Conservation (phyloP, 2,329 filamentous ascomycete species). For the Trichoderma atrobrunneum region DNA sequence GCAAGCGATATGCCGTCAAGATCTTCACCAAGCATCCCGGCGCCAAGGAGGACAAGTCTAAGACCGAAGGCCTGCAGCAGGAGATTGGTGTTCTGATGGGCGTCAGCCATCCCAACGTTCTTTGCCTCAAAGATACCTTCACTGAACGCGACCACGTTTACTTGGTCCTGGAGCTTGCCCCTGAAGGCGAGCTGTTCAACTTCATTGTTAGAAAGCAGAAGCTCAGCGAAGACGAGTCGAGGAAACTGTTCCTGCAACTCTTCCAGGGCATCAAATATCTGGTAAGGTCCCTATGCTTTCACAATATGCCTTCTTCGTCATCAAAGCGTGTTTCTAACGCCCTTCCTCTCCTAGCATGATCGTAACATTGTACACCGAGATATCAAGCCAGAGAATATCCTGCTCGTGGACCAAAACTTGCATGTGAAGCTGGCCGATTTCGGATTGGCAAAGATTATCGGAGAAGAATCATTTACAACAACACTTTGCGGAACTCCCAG, state of each 20-base stretch:
- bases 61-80: conserved; percentile 83
- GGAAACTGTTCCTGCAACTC: conserved; percentile 84
- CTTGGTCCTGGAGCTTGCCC: conserved; percentile 82
- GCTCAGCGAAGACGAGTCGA: conserved; percentile 76
- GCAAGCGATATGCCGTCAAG: conserved; percentile 86
- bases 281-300: conserved; percentile 52
- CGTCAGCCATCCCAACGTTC: conserved; percentile 89
- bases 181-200: conserved; percentile 95
- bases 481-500: conserved; percentile 95
- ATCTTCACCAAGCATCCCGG: conserved; percentile 84
- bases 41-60: conserved; percentile 72
- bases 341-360: conserved; percentile 66
- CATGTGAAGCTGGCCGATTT: conserved; percentile 94
- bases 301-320: background rate
- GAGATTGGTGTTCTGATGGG: conserved; percentile 96
- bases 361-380: conserved; percentile 96
- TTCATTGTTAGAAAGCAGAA: conserved; percentile 89
- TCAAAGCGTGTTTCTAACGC: background rate
- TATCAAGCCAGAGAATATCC: conserved; percentile 96
- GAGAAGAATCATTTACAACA: conserved; percentile 96
- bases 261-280: conserved; percentile 95
- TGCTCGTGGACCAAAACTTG: conserved; percentile 80
- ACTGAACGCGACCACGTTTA: conserved; percentile 89
- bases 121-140: conserved; percentile 94
- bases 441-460: conserved; percentile 95